Evolutionary conservation across 1,139 yeast species (phyloP).

Genomic region (Scheffersomyces titani): DNA sequence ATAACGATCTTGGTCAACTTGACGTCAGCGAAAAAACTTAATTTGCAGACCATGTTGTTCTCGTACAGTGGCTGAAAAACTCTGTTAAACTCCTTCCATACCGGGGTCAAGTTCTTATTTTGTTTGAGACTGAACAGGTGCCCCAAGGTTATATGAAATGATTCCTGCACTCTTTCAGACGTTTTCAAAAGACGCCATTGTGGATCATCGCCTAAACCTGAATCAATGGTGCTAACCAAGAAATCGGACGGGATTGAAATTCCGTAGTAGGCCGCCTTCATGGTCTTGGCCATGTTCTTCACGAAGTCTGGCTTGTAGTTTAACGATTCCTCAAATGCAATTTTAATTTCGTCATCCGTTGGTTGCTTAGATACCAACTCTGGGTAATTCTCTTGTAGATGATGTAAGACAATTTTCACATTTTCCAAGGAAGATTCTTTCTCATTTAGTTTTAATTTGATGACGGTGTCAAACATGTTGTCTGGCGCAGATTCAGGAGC

Average conservation of each 20-base stretch:
- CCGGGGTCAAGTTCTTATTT: slow-evolving; percentile 18
- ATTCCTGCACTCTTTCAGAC: slow-evolving; percentile 46
- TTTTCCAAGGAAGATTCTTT: slow-evolving; percentile 52
- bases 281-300: slow-evolving; percentile 30
- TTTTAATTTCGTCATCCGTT: slow-evolving; percentile 32
- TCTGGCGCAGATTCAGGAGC: slow-evolving; percentile 57
- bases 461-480: slow-evolving; percentile 59
- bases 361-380: slow-evolving; percentile 47
- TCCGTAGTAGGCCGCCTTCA: slow-evolving; percentile 30
- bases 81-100: slow-evolving; percentile 23
- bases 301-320: slow-evolving; percentile 51
- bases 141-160: slow-evolving; percentile 78
- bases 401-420: slow-evolving; percentile 43
- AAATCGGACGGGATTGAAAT: slow-evolving; percentile 17
- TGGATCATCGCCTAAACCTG: slow-evolving; percentile 11
- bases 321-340: slow-evolving; percentile 52
- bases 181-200: slow-evolving; percentile 32
- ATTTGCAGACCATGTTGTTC: slow-evolving; percentile 6
- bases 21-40: slow-evolving; percentile 37
- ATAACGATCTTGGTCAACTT: slow-evolving; percentile 49
- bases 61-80: slow-evolving; percentile 10
- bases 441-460: slow-evolving; percentile 51
- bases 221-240: slow-evolving; percentile 8
- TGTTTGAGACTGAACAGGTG: slow-evolving; percentile 45
- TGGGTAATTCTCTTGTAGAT: slow-evolving; percentile 45